These are phyloP conservation scores for Paxillus involutus DNA, from an alignment of 768 basidiomycete species.

Conservation along the genomic window DNA sequence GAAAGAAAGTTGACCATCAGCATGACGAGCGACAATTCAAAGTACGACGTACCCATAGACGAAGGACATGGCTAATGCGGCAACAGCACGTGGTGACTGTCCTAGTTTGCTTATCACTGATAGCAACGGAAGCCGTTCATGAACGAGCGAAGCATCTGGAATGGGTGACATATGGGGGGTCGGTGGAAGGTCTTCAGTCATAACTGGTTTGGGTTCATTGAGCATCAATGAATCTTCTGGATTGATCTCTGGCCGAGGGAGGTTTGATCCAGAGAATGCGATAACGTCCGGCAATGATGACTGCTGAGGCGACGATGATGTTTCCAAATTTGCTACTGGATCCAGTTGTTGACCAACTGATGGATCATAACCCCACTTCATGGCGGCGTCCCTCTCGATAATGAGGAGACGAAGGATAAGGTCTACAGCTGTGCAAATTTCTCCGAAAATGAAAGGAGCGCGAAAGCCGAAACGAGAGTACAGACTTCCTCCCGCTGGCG, in stretches of 20 bases:
- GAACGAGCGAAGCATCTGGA: conserved; percentile 14
- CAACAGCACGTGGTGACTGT: conserved; percentile 50
- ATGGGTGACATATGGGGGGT: neutral
- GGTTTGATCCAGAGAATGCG: neutral
- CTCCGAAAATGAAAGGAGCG: conserved; percentile 57
- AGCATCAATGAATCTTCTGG: neutral
- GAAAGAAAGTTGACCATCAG: neutral
- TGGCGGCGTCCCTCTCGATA: conserved; percentile 54
- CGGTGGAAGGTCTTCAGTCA: neutral
- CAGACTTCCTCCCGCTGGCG: conserved; percentile 56
- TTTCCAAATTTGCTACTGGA: conserved; percentile 7
- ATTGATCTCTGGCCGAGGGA: neutral
- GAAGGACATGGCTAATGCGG: conserved; percentile 44
- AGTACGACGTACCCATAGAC: conserved; percentile 50
- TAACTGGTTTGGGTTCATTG: neutral
- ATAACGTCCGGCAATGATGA: neutral
- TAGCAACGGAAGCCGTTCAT: conserved; percentile 36
- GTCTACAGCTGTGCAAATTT: conserved; percentile 47
- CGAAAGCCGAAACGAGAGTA: conserved; percentile 57
- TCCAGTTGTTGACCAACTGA: conserved; percentile 14
- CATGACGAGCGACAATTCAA: neutral
- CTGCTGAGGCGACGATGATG: neutral
- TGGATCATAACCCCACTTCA: conserved; percentile 49
- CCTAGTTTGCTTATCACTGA: conserved; percentile 41
- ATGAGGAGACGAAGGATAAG: conserved; percentile 54